Percentiles rank a stretch among this genome's conserved stretches.
These are phyloP conservation scores for Torulaspora microellipsoides DNA, from an alignment of 805 yeast genomes.

Conservation along the genomic window DNA sequence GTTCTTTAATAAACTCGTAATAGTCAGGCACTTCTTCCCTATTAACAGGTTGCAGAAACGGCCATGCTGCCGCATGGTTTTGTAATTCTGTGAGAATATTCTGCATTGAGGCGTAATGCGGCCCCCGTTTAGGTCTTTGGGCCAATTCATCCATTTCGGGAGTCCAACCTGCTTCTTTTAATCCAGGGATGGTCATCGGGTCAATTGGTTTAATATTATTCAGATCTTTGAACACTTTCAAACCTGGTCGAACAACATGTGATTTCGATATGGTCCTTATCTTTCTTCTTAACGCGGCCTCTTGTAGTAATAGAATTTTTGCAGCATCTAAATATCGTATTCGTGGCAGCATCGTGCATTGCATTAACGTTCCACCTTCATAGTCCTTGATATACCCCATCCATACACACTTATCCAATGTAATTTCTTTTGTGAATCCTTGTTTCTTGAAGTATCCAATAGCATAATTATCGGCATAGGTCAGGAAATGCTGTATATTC, in stretches of 20 bases:
- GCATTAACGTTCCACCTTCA: constrained; percentile 98
- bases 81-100: constrained; percentile 82
- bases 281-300: constrained; percentile 84
- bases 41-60: constrained; percentile 89
- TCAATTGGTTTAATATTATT: constrained; percentile 52
- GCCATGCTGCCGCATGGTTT: constrained; percentile 97
- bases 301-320: constrained; percentile 79
- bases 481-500: constrained; percentile 77
- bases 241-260: constrained; percentile 77
- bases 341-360: constrained; percentile 87
- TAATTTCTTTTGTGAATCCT: constrained; percentile 93
- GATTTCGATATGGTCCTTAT: constrained; percentile 75
- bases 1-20: constrained; percentile 93
- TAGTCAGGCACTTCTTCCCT: constrained; percentile 94
- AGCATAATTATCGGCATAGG: constrained; percentile 98
- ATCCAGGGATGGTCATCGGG: constrained; percentile 84
- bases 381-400: constrained; percentile 98
- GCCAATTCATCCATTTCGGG: constrained; percentile 97
- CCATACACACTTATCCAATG: constrained; percentile 84
- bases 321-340: constrained; percentile 85
- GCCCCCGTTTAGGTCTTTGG: constrained; percentile 88
- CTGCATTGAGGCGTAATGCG: constrained; percentile 92
- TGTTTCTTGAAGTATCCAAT: constrained; percentile 98
- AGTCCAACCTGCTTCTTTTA: constrained; percentile 94
- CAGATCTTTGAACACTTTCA: constrained; percentile 58